Evolutionary conservation across 345 rosid genomes (phyloP), one percentile per base, ranked within the genome.

Genomic region (Populus tremula): DNA sequence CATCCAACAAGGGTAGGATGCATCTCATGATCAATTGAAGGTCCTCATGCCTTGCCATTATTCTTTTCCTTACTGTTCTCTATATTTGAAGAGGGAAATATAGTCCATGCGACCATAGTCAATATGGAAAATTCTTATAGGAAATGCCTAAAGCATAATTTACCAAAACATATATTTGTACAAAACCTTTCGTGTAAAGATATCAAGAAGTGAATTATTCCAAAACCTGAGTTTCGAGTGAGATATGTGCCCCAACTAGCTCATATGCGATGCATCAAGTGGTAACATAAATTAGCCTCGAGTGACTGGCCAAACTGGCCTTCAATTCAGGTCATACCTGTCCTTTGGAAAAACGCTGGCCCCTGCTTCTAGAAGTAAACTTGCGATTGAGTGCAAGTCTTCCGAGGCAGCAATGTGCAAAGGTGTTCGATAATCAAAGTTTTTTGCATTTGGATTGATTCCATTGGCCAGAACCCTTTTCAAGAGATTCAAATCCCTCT

Each of bases 381-480:
- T 83, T 54, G 90, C 92, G 45, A 84, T 71, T 12, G 83, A 70
- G 77, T 84, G 80, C 17, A 79, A 77, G 17, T 94, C 94, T 82
- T 89, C 93, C 5, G 98, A 87, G 38, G 93, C 91, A 84, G 98
- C 98, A 1, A 94, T 68, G 64, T 94, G 96, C 72, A 94, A 91
- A 33, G 96, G 87, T 20, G 98, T 91, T 76, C 97, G 85, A 66
- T 75, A 76, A 82, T 94, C 98, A 79, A 88, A 92, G 73, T 87
- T 91, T 83, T 83, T 90, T 2, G 92, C 88, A 61, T 87, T 94
- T 1, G 96, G 94, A 77, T 92, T 88, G 5, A 87, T 87, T 41
- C 97, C 97, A 74, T 82, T 74, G 11, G 29, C 83, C 67, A 94
- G 79, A 72, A 86, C 80, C 76, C 97, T 84, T 76, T 86, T 91